These are phyloP conservation scores for Globisporangium camurandrum DNA, from an alignment of 352 stramenopile species.

Conservation along the genomic window DNA sequence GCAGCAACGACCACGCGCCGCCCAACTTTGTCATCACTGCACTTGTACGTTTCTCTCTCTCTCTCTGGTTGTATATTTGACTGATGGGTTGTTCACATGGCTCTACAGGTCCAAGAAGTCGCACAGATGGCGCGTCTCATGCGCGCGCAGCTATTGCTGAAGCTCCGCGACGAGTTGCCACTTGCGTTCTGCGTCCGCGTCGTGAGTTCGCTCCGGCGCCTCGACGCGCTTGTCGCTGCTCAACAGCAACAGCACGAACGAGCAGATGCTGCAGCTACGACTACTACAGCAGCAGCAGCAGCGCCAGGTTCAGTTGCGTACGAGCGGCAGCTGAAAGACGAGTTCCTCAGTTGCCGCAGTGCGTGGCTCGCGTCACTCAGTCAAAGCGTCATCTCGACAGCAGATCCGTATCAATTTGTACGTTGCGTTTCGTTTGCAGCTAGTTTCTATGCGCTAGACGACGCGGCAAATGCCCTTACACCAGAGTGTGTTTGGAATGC, in stretches of 20 bases:
- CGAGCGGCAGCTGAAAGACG: slow-evolving; percentile 75
- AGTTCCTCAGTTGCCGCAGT: slow-evolving; percentile 76
- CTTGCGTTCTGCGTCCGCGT: slow-evolving; percentile 75
- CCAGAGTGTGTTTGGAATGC: background rate
- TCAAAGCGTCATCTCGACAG: slow-evolving; percentile 36
- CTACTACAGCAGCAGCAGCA: slow-evolving; percentile 1
- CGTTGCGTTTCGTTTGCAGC: background rate
- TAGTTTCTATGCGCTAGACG: background rate
- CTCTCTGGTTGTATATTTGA: no score
- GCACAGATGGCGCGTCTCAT: slow-evolving; percentile 51
- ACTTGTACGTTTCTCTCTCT: slow-evolving; percentile 25
- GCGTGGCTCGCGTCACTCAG: slow-evolving; percentile 66
- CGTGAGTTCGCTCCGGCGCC: slow-evolving; percentile 67
- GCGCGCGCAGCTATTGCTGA: slow-evolving; percentile 73
- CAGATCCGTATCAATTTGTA: slow-evolving; percentile 83
- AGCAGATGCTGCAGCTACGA: background rate
- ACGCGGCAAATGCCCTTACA: background rate
- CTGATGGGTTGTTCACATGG: no score
- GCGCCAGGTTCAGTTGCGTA: slow-evolving; percentile 43
- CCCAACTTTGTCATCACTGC: slow-evolving; percentile 59
- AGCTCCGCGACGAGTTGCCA: slow-evolving; percentile 74
- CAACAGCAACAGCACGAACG: no score
- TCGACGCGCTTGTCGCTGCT: slow-evolving; percentile 47
- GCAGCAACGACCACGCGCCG: slow-evolving; percentile 4
- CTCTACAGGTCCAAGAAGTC: slow-evolving; percentile 58